A percentile compares a stretch with the other conserved stretches of the same genome.
phyloP scores from a whole-genome alignment of 768 basidiomycete species.

The Lentinula edodes region DNA sequence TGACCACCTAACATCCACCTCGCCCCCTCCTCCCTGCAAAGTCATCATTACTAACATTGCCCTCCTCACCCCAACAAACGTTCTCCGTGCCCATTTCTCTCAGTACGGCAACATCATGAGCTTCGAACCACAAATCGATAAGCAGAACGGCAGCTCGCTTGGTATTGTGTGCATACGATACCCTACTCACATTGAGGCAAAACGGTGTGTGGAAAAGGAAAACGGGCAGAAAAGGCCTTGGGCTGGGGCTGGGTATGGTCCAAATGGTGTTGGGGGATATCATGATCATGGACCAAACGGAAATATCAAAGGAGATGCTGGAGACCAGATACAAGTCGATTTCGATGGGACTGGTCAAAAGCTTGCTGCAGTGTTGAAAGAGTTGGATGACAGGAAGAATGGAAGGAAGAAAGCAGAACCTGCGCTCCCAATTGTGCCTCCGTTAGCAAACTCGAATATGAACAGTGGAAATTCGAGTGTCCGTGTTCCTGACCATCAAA shows the following conservation, averaged over 20 bases:
- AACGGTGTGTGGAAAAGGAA: conserved; percentile 56
- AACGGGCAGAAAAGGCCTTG: conserved; percentile 51
- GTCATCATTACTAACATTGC: conserved; percentile 72
- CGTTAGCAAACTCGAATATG: not conserved
- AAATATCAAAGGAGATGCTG: conserved; percentile 50
- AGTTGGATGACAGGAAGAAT: conserved; percentile 53
- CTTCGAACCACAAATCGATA: conserved; percentile 77
- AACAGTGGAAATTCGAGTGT: not conserved
- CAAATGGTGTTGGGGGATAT: conserved; percentile 33
- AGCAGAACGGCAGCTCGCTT: conserved; percentile 72
- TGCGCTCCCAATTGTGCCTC: not conserved
- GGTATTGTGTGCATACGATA: conserved; percentile 79
- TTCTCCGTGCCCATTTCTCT: conserved; percentile 62
- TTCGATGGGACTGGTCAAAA: conserved; percentile 72
- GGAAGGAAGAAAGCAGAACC: conserved; percentile 24
- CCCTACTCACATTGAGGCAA: conserved; percentile 60
- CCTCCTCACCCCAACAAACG: conserved; percentile 59
- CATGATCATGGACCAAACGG: conserved; percentile 16
- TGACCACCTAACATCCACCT: conserved; percentile 59
- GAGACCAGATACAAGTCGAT: conserved; percentile 65
- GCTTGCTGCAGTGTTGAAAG: conserved; percentile 60
- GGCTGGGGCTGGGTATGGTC: conserved; percentile 21
- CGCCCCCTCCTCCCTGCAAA: conserved; percentile 66
- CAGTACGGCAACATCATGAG: conserved; percentile 55
- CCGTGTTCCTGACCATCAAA: not conserved